phyloP scores from a whole-genome alignment of 768 basidiomycete species.

The Russula virescens region DNA sequence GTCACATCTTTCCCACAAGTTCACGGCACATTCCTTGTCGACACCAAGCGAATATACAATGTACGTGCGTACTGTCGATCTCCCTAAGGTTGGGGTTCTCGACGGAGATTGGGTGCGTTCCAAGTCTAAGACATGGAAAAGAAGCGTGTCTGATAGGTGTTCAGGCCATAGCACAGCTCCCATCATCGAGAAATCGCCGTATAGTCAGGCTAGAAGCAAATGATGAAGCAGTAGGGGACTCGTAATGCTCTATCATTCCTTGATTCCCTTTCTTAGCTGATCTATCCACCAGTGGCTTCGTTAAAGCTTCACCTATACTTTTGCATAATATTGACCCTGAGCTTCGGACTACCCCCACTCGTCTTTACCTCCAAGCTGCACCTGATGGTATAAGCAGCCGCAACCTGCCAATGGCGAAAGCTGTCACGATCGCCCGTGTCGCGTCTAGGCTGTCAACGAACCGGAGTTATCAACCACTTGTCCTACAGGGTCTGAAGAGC shows the following conservation, averaged over 20 bases:
- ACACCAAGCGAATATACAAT: slow-evolving; percentile 44
- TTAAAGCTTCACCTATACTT: slow-evolving; percentile 45
- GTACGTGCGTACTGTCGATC: slow-evolving; percentile 57
- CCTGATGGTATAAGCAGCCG: slow-evolving; percentile 58
- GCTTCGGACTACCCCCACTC: slow-evolving; percentile 29
- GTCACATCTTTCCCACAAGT: slow-evolving; percentile 19
- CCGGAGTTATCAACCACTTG: slow-evolving; percentile 55
- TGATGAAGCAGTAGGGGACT: slow-evolving; percentile 37
- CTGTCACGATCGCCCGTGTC: slow-evolving; percentile 73
- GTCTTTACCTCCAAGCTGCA: slow-evolving; percentile 39
- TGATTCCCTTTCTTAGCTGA: background rate
- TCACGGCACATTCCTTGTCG: slow-evolving; percentile 32
- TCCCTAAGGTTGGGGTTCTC: slow-evolving; percentile 59
- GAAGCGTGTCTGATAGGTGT: slow-evolving; percentile 12
- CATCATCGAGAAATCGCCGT: slow-evolving; percentile 33
- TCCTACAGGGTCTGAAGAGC: slow-evolving; percentile 53
- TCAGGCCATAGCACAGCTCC: slow-evolving; percentile 44
- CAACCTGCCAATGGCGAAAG: slow-evolving; percentile 58
- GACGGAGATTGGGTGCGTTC: slow-evolving; percentile 74
- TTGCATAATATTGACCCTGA: slow-evolving; percentile 45
- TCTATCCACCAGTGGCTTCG: slow-evolving; percentile 33
- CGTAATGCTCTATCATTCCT: slow-evolving; percentile 30
- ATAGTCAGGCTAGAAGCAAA: slow-evolving; percentile 54
- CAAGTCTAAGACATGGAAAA: background rate
- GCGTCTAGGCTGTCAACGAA: slow-evolving; percentile 67